Evolutionary conservation across 2,329 filamentous ascomycete genomes (phyloP).

Genomic region (Trichoderma harzianum): DNA sequence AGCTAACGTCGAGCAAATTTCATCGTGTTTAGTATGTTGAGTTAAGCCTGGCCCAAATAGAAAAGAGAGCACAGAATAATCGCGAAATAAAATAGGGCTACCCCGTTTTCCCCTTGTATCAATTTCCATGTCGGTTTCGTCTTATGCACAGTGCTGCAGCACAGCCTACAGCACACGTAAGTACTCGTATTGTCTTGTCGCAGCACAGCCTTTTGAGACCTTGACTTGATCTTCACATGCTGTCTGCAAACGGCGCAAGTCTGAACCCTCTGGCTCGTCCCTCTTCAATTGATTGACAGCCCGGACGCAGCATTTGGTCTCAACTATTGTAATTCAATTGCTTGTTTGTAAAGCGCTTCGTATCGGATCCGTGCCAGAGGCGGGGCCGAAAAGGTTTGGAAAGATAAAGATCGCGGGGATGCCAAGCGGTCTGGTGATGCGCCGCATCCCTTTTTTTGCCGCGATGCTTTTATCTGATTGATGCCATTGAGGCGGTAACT

Average conservation of each 20-base stretch:
- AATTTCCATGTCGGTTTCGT: background rate
- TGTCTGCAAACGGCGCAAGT: background rate
- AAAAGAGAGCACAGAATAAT: background rate
- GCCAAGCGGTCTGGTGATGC: conserved; percentile 7
- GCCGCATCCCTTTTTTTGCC: background rate
- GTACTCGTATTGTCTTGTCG: background rate
- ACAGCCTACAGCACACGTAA: background rate
- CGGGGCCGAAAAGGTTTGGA: background rate
- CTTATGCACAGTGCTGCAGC: conserved; percentile 1
- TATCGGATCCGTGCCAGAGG: background rate
- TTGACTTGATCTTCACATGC: background rate
- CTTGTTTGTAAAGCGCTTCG: background rate
- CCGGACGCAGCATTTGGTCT: background rate
- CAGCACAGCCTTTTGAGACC: background rate
- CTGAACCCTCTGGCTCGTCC: background rate
- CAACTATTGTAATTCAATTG: background rate
- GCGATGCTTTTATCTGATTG: background rate
- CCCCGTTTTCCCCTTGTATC: background rate
- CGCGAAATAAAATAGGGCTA: background rate
- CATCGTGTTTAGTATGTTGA: background rate
- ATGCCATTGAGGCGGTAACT: background rate
- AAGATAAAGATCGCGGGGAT: conserved; percentile 15
- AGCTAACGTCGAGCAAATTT: background rate
- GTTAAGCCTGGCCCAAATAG: background rate
- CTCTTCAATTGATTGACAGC: background rate